Evolutionary conservation across 805 yeast genomes (phyloP).

Genomic region (Candida stauntonica): DNA sequence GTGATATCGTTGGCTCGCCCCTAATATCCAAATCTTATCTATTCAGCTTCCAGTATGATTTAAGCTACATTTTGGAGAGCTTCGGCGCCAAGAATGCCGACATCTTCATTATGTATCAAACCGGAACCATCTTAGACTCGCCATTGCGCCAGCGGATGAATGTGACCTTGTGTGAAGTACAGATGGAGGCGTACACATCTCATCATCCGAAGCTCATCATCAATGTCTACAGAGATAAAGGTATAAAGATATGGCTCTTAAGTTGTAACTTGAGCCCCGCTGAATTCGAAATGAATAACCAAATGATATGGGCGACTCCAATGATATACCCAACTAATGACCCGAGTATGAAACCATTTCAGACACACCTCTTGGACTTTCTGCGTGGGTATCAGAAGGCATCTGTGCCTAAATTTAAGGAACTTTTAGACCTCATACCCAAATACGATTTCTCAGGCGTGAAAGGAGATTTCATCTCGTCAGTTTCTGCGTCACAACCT

Average conservation of each 20-base stretch:
- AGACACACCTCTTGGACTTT: conserved; percentile 41
- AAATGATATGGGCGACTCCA: conserved; percentile 65
- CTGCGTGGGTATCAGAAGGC: conserved; percentile 38
- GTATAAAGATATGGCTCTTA: conserved; percentile 49
- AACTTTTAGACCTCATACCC: not conserved
- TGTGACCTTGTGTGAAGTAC: conserved; percentile 25
- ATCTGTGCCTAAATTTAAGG: not conserved
- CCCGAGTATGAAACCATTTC: conserved; percentile 30
- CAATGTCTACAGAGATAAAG: conserved; percentile 39
- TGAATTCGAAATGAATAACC: conserved; percentile 57
- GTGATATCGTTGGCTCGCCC: conserved; percentile 31
- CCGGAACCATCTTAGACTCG: conserved; percentile 27
- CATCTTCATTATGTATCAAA: conserved; percentile 30
- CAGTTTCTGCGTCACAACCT: conserved; percentile 44
- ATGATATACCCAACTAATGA: conserved; percentile 15
- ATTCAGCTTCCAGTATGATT: conserved; percentile 45
- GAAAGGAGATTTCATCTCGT: conserved; percentile 46
- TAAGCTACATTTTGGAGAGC: conserved; percentile 28
- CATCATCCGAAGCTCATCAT: conserved; percentile 72
- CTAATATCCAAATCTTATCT: conserved; percentile 37
- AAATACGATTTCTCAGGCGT: conserved; percentile 42
- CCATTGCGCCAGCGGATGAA: conserved; percentile 1
- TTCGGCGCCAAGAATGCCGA: conserved; percentile 20
- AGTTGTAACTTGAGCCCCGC: conserved; percentile 53
- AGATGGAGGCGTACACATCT: conserved; percentile 37